phyloP scores from a whole-genome alignment of 768 basidiomycete species.

The Chiua virens region DNA sequence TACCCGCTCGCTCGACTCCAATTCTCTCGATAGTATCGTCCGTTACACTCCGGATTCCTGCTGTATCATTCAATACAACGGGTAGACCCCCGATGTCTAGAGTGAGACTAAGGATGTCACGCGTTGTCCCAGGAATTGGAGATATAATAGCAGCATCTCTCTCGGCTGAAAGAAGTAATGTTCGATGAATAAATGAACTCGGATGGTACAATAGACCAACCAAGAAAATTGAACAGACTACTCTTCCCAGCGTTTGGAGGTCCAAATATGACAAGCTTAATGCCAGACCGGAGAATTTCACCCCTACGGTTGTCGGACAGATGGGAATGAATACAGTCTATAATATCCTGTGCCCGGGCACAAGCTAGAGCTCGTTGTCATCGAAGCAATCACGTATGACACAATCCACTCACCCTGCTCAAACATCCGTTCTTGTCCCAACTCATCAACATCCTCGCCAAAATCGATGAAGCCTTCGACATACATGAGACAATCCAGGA shows the following conservation, averaged over 20 bases:
- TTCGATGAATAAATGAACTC: neutral
- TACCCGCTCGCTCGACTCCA: conserved; percentile 72
- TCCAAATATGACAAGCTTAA: conserved; percentile 85
- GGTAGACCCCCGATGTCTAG: conserved; percentile 89
- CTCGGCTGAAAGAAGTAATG: conserved; percentile 52
- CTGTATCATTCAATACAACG: conserved; percentile 81
- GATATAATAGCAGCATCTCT: conserved; percentile 91
- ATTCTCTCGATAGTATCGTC: conserved; percentile 74
- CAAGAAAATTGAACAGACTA: conserved; percentile 81
- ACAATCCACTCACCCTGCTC: conserved; percentile 53
- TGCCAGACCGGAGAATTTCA: conserved; percentile 80
- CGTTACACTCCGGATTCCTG: conserved; percentile 69
- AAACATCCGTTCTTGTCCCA: conserved; percentile 74
- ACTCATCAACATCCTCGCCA: conserved; percentile 81
- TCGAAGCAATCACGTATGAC: neutral
- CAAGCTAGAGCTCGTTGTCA: conserved; percentile 43
- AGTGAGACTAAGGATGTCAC: conserved; percentile 82
- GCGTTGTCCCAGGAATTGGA: conserved; percentile 82
- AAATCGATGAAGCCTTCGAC: conserved; percentile 93
- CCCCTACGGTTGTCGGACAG: conserved; percentile 74
- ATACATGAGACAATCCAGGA: conserved; percentile 72
- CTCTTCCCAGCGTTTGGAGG: conserved; percentile 96
- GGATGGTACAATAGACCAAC: conserved; percentile 36
- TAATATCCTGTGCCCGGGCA: conserved; percentile 47
- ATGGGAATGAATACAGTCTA: conserved; percentile 50